Conservation (phyloP, 352 stramenopile genomes). For the Saprolegnia diclina region DNA sequence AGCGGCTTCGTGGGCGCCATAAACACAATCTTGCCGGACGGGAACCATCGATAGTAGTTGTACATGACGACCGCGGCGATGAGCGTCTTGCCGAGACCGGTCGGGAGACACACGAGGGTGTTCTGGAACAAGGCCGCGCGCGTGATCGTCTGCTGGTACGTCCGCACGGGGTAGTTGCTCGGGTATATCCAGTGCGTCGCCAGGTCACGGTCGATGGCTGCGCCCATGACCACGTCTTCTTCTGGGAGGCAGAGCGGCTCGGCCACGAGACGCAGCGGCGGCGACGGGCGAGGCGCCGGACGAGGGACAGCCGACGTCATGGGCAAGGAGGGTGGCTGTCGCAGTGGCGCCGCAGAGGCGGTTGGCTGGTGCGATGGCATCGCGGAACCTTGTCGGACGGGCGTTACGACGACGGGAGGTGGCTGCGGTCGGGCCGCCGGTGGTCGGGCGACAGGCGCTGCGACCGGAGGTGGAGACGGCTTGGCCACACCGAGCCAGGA, state of each 20-base stretch:
- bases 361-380: not conserved
- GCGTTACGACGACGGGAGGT: not conserved
- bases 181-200: conserved; percentile 80
- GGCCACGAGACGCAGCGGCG: not conserved
- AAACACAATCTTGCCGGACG: conserved; percentile 93
- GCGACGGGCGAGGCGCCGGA: not conserved
- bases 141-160: conserved; percentile 95
- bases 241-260: conserved; percentile 39
- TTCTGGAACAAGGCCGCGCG: conserved; percentile 94
- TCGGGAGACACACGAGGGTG: conserved; percentile 98
- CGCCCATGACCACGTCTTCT: conserved; percentile 33
- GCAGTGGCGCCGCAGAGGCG: conserved; percentile 31
- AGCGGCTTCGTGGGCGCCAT: conserved; percentile 97
- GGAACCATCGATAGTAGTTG: conserved; percentile 99
- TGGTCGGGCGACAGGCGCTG: not conserved
- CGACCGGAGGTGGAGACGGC: not conserved
- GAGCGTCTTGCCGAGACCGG: conserved; percentile 98
- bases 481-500: not conserved
- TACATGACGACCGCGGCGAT: conserved; percentile 99
- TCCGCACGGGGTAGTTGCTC: conserved; percentile 85
- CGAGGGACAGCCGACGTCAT: not conserved
- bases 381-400: not conserved
- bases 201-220: conserved; percentile 54
- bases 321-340: conserved; percentile 28
- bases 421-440: not conserved